Base-by-base conservation (phyloP, 768 basidiomycete species). In the Pisolithus orientalis region DNA sequence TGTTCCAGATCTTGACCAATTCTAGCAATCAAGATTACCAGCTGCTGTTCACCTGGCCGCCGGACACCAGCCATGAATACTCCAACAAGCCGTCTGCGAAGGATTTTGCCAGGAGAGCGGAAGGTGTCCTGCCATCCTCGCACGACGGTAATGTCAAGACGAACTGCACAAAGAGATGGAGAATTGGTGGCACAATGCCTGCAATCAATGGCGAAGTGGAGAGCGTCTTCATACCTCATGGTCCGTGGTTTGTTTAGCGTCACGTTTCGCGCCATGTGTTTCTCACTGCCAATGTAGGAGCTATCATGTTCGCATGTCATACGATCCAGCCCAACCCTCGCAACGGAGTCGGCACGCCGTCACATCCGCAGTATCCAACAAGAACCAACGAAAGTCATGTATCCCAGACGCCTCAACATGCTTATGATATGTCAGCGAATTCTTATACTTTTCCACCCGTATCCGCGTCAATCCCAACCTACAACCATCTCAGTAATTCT, bases 141-240 rank as follows among this genome's bases (percentile, higher is more conserved):
- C 74, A 75, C 57, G 76, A 75, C 49, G 84, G 75, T 62, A 82
- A 80, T 64, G 90, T 89, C 45, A 90, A 88, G 73, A 93, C 90
- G 47, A 87, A 82, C 69, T 93, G 90, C 62, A 91, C 89, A 57
- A 79, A 89, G 67, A 77, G 90, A 62, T 92, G 85, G 75, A 85
- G 85, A 67, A 83, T 87, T 42, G 74, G 76, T 52, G 85, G 85
- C 64, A 72, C 72, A 59, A 80, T 87, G 76, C 73, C 76, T 62
- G 76, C 78, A 37, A 75, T 78, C 53, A 74, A 73, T 47, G 78
- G 76, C 53, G 80, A 84, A 68, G 86, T 91, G 28, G 89, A 91
- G 65, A 90, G 87, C 70, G 85, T 92, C 57, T 92, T 88, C 69
- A 90, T 91, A 69, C 90, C 90, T 66, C 88, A 93, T 80, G 90